Evolutionary conservation across 2,329 filamentous ascomycete species (phyloP).

Genomic region (Phyllosticta ampelicida): DNA sequence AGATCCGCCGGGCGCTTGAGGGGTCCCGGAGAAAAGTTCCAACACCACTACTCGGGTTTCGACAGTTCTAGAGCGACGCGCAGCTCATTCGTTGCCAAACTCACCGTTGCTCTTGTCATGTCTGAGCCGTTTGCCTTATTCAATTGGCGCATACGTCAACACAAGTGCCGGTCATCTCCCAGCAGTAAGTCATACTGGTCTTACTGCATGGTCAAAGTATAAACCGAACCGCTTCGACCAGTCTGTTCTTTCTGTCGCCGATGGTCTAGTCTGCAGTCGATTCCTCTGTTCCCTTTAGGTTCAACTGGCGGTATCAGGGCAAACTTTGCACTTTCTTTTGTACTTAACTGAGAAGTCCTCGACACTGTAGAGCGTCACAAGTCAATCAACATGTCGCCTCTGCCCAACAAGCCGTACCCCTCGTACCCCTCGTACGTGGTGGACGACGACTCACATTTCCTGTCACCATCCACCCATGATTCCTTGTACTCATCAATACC

Average conservation of each 20-base stretch:
- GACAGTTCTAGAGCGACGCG: background rate
- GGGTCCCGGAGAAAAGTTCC: background rate
- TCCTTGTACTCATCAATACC: background rate
- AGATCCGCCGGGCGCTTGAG: background rate
- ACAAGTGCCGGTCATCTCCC: background rate
- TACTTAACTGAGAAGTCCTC: background rate
- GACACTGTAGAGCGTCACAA: background rate
- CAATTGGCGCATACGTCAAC: background rate
- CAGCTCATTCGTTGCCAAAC: background rate
- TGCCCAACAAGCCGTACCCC: background rate
- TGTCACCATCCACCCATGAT: background rate
- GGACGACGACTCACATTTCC: background rate
- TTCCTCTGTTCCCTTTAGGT: background rate
- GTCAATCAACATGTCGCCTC: background rate
- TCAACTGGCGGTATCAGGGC: background rate
- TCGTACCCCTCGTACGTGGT: background rate
- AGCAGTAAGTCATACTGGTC: background rate
- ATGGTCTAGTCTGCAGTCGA: background rate
- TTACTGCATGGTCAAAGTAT: background rate
- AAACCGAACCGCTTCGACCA: background rate
- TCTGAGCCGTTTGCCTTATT: background rate
- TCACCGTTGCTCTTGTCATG: background rate
- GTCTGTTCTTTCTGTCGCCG: background rate
- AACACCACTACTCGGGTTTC: background rate
- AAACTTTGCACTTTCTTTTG: background rate